A percentile compares a stretch with the other conserved stretches of the same genome.
Evolutionary conservation across 2,329 filamentous ascomycete genomes (phyloP).

Genomic region (Paraphoma sp.): DNA sequence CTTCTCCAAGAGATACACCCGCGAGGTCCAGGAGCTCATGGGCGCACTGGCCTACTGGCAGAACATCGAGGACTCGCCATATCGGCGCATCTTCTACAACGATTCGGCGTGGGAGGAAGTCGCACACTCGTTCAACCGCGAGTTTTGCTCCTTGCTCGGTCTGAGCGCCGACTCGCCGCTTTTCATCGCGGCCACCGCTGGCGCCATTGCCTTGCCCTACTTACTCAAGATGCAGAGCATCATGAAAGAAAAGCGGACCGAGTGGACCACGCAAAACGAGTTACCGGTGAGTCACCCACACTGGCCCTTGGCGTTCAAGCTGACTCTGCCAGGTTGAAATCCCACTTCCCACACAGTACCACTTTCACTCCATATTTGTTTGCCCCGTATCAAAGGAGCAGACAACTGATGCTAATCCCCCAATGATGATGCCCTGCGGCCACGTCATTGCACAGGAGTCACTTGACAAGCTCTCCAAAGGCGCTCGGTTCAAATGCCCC

Average conservation of each 20-base stretch:
- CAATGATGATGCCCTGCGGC: constrained; percentile 95
- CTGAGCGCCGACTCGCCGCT: constrained; percentile 91
- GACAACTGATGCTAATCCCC: constrained; percentile 88
- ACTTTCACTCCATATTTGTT: constrained; percentile 96
- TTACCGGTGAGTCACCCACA: constrained; percentile 71
- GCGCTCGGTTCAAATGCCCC: constrained; percentile 87
- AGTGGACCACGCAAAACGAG: constrained; percentile 93
- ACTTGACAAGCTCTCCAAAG: constrained; percentile 79
- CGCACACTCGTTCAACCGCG: constrained; percentile 84
- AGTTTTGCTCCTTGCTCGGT: constrained; percentile 91
- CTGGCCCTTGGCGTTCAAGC: not conserved
- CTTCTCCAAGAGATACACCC: constrained; percentile 77
- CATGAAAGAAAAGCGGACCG: constrained; percentile 86
- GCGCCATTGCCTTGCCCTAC: constrained; percentile 87
- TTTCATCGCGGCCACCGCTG: constrained; percentile 90
- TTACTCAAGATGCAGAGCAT: constrained; percentile 87
- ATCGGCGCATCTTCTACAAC: constrained; percentile 78
- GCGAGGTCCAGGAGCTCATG: constrained; percentile 81
- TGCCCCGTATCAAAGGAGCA: constrained; percentile 98
- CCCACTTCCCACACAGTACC: constrained; percentile 67
- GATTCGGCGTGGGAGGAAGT: constrained; percentile 81
- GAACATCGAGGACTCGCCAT: constrained; percentile 79
- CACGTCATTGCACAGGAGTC: constrained; percentile 91
- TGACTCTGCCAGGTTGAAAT: constrained; percentile 63
- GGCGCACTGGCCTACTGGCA: constrained; percentile 80